Base-by-base conservation (phyloP, 495 filamentous ascomycete genomes). In the Chaetomidium leptoderma region DNA sequence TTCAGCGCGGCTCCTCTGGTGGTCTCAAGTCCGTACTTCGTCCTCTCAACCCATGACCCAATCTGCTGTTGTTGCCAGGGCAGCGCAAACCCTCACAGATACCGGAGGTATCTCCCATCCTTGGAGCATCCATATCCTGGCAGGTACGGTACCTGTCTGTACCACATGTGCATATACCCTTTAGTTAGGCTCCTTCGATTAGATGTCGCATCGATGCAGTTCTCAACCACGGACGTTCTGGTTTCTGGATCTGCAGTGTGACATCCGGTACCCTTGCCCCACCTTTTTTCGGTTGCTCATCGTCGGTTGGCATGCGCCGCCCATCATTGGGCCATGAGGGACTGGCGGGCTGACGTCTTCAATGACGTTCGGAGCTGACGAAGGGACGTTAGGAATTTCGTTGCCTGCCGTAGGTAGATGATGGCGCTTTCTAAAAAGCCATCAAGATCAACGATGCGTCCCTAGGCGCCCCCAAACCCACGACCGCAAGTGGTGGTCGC, bases 261-360 rank as follows among this genome's bases (percentile, higher is more conserved):
- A 53, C 30, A 27, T 17, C 16, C 14, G 51, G 45, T 39, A 59
- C 57, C 58, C 59, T 17, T 57, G 53, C 59, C 53, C 30, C 45
- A n/a, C n/a, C n/a, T n/a, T n/a, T n/a, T n/a, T n/a, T 39, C 36
- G 36, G 36, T 39, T 39, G n/a, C 36, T 16, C 39, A 35, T 42
- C 23, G 29, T 50, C 27, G 55, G n/a, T n/a, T n/a, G n/a, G n/a
- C 42, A 32, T 42, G 48, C 26, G 26, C 29, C 10, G 17, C 13
- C 24, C 6, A 2, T 30, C 49, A 40, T 39, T 37, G 47, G 53
- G 17, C 21, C 40, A 23, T 37, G 47, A 35, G 36, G 30, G 40
- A 35, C 39, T 26, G 43, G 19, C 33, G 14, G 37, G 40, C 51
- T 59, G 57, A 59, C 57, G 57, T 47, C 57, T 24, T 35, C 50